These are phyloP conservation scores for Blastomyces gilchristii DNA, from an alignment of 2,329 filamentous ascomycete species.

Conservation along the genomic window DNA sequence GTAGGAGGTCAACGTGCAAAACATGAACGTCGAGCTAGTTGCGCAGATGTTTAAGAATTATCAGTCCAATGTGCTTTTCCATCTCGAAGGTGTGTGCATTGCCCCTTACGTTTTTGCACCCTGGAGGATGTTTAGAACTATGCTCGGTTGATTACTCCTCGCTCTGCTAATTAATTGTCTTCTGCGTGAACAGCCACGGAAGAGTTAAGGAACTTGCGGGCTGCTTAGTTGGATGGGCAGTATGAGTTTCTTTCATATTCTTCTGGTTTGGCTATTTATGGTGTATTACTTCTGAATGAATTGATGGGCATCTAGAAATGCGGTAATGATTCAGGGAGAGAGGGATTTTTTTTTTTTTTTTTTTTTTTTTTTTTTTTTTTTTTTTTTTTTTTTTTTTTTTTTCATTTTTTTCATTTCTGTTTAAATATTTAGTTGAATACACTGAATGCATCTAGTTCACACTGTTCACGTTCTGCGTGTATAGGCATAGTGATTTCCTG, in stretches of 20 bases:
- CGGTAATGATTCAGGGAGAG: neutral
- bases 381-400: too few species aligned
- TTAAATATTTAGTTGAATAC: too few species aligned
- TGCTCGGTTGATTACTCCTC: too few species aligned
- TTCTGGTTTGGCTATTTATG: neutral
- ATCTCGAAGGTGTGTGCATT: constrained; percentile 67
- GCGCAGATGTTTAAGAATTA: constrained; percentile 99
- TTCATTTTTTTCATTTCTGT: too few species aligned
- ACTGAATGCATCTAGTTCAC: too few species aligned
- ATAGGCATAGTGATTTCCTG: too few species aligned
- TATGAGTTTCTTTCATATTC: too few species aligned
- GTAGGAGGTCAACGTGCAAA: constrained; percentile 94
- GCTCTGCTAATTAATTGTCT: constrained; percentile 5
- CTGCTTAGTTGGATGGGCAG: neutral
- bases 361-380: too few species aligned
- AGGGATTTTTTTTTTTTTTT: neutral
- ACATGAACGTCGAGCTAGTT: constrained; percentile 97
- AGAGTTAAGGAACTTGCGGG: constrained; percentile 64
- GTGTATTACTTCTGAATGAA: neutral
- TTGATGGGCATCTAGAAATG: neutral
- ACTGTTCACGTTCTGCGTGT: too few species aligned
- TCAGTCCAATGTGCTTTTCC: constrained; percentile 93
- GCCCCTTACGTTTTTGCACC: neutral
- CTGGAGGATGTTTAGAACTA: too few species aligned
- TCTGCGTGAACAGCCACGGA: constrained; percentile 55